Conservation (phyloP, 768 basidiomycete species). For the Phanerochaete sordida region DNA sequence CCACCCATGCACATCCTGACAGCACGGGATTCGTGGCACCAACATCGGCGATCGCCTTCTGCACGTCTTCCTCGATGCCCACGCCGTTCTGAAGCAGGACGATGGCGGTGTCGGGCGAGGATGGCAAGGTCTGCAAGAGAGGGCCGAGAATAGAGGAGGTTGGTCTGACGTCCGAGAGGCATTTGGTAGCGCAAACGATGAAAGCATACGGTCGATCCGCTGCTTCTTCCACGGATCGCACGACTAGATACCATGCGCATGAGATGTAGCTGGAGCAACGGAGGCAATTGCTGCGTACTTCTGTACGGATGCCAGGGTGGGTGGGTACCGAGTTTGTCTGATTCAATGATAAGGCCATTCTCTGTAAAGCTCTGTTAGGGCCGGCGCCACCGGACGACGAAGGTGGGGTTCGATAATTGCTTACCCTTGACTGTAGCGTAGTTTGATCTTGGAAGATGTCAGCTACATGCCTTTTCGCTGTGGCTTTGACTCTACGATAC, state of each 20-base stretch:
- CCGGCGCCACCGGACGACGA: too few species aligned
- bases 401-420: too few species aligned
- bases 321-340: conserved; percentile 17
- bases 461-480: too few species aligned
- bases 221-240: conserved; percentile 24
- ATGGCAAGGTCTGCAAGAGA: conserved; percentile 14
- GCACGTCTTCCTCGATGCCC: conserved; percentile 27
- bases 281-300: conserved; percentile 9
- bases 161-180: conserved; percentile 20
- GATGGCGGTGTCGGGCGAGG: conserved; percentile 12
- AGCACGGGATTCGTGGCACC: conserved; percentile 17
- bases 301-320: conserved; percentile 20
- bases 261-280: not conserved
- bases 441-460: conserved; percentile 19
- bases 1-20: conserved; percentile 33
- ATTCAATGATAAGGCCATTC: conserved; percentile 20
- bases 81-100: conserved; percentile 33
- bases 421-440: conserved; percentile 16
- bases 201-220: conserved; percentile 26
- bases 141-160: conserved; percentile 26
- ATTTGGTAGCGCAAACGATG: conserved; percentile 28
- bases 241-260: conserved; percentile 12
- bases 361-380: conserved; percentile 10
- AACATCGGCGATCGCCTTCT: not conserved
- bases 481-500: too few species aligned